phyloP scores from a whole-genome alignment of 2,329 filamentous ascomycete genomes.

The Aphanoascus verrucosus region DNA sequence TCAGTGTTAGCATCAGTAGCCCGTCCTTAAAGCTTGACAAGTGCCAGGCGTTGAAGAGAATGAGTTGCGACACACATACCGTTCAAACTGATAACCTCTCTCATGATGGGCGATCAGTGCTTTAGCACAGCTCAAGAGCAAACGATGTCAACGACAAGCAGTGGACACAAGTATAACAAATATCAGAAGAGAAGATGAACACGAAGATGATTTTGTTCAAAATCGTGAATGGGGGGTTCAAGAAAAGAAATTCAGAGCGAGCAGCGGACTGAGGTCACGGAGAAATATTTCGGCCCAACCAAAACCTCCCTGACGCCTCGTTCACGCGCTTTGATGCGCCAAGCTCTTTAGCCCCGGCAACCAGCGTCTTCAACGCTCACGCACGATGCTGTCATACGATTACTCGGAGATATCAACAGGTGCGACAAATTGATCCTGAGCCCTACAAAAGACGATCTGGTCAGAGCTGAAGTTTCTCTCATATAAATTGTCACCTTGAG shows the following conservation, averaged over 20 bases:
- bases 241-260: not conserved
- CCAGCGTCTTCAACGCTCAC: not conserved
- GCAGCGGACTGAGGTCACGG: not conserved
- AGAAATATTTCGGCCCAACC: slow-evolving; percentile 10
- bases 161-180: not conserved
- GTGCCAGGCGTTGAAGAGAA: not conserved
- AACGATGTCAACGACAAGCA: not conserved
- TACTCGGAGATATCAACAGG: not conserved
- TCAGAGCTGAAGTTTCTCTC: not conserved
- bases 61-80: slow-evolving; percentile 49
- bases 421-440: too few species aligned
- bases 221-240: not conserved
- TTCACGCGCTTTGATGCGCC: not conserved
- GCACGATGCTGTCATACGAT: not conserved
- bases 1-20: slow-evolving; percentile 19
- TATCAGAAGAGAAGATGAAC: not conserved
- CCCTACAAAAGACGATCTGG: not conserved
- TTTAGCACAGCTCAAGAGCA: not conserved
- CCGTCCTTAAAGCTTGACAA: not conserved
- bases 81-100: slow-evolving; percentile 99
- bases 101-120: slow-evolving; percentile 48
- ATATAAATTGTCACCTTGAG: not conserved
- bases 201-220: not conserved
- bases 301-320: not conserved
- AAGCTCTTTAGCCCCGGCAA: not conserved